Evolutionary conservation across 2,329 filamentous ascomycete genomes (phyloP).

Genomic region (Pestalotiopsis sp.): DNA sequence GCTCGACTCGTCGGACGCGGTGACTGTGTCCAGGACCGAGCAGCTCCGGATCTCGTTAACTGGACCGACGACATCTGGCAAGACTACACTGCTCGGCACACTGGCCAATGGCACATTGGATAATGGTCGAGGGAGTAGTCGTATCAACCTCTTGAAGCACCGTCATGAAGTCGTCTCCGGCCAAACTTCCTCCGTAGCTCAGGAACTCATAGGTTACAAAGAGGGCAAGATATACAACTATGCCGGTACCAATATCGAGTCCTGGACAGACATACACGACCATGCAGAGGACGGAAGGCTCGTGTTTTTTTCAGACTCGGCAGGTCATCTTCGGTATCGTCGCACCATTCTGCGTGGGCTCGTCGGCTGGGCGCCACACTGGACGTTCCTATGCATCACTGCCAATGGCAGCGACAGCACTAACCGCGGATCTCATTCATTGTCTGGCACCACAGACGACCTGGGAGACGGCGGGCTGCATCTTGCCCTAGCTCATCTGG

Average conservation of each 20-base stretch:
- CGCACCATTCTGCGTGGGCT: slow-evolving; percentile 86
- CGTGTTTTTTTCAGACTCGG: slow-evolving; percentile 88
- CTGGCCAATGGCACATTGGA: slow-evolving; percentile 85
- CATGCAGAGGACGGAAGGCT: slow-evolving; percentile 71
- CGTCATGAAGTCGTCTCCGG: slow-evolving; percentile 90
- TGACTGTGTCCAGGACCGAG: slow-evolving; percentile 54
- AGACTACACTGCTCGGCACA: slow-evolving; percentile 87
- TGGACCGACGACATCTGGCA: slow-evolving; percentile 87
- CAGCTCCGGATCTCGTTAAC: slow-evolving; percentile 86
- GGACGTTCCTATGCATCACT: slow-evolving; percentile 84
- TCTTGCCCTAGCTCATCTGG: slow-evolving; percentile 76
- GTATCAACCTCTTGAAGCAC: slow-evolving; percentile 86
- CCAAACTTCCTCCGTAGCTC: slow-evolving; percentile 89
- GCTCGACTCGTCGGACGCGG: neutral
- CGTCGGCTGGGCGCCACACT: slow-evolving; percentile 95
- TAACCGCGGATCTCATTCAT: slow-evolving; percentile 40
- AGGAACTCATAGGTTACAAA: slow-evolving; percentile 87
- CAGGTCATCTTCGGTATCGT: slow-evolving; percentile 85
- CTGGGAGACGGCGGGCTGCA: slow-evolving; percentile 62
- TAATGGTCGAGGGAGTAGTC: slow-evolving; percentile 87
- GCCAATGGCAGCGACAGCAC: slow-evolving; percentile 66
- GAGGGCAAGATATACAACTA: slow-evolving; percentile 72
- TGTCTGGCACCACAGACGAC: slow-evolving; percentile 48
- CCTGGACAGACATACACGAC: slow-evolving; percentile 93
- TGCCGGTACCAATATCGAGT: slow-evolving; percentile 79